Evolutionary conservation across 2,329 filamentous ascomycete genomes (phyloP).

Genomic region (Paraconiothyrium sp.): DNA sequence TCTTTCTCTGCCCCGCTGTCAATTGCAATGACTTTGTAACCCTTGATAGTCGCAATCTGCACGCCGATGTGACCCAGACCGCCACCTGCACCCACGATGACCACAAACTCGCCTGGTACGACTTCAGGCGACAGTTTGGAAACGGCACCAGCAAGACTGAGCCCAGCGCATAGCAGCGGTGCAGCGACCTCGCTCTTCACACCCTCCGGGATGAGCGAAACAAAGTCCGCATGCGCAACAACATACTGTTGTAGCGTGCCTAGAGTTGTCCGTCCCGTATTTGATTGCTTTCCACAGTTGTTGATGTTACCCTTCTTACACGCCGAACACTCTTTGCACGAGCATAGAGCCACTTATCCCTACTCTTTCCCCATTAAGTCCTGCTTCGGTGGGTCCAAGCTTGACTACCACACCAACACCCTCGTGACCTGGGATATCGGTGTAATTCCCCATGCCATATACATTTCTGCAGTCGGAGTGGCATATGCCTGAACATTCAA

Average conservation of each 20-base stretch:
- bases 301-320: slow-evolving; percentile 52
- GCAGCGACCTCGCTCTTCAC: slow-evolving; percentile 49
- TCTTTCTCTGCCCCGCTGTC: slow-evolving; percentile 85
- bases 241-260: slow-evolving; percentile 50
- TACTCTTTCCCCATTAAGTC: slow-evolving; percentile 49
- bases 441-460: slow-evolving; percentile 54
- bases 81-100: slow-evolving; percentile 85
- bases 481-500: slow-evolving; percentile 59
- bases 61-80: slow-evolving; percentile 80
- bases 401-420: slow-evolving; percentile 56
- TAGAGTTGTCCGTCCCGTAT: slow-evolving; percentile 52
- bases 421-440: slow-evolving; percentile 59
- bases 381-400: slow-evolving; percentile 32
- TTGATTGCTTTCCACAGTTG: slow-evolving; percentile 54
- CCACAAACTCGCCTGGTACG: slow-evolving; percentile 77
- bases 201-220: slow-evolving; percentile 47
- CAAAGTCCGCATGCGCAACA: slow-evolving; percentile 44
- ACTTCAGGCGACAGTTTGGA: slow-evolving; percentile 84
- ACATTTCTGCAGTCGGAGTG: slow-evolving; percentile 60
- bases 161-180: slow-evolving; percentile 47
- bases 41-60: slow-evolving; percentile 87
- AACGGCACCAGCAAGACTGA: slow-evolving; percentile 78
- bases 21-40: slow-evolving; percentile 81
- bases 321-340: slow-evolving; percentile 50
- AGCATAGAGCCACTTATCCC: slow-evolving; percentile 58